phyloP scores from a whole-genome alignment of 805 yeast genomes.

The Sugiyamaella floridensis region DNA sequence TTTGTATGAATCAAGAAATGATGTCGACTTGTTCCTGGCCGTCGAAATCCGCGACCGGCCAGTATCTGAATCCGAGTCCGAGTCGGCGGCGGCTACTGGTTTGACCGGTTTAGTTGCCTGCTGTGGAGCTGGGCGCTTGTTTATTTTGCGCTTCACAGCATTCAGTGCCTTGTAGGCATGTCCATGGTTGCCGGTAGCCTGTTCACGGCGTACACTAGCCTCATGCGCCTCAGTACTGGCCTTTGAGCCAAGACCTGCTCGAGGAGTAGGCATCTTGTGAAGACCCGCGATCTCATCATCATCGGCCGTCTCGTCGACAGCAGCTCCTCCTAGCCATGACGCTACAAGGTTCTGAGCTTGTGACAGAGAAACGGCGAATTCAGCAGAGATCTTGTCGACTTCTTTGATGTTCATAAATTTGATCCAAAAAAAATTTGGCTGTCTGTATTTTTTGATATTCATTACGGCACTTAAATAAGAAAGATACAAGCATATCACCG shows the following conservation, averaged over 20 bases:
- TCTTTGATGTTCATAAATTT: constrained; percentile 2
- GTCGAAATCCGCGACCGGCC: constrained; percentile 1
- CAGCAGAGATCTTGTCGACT: constrained; percentile 19
- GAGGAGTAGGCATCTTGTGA: constrained; percentile 1
- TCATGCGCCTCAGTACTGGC: background rate
- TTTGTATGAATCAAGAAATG: constrained; percentile 15
- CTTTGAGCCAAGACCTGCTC: constrained; percentile 15
- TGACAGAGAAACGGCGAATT: constrained; percentile 24
- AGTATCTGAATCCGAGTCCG: background rate
- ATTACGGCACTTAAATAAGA: too few species aligned
- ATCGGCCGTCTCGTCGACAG: background rate
- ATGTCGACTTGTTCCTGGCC: constrained; percentile 1
- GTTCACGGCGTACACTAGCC: background rate
- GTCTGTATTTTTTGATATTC: too few species aligned
- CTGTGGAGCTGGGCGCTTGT: background rate
- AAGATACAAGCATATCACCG: too few species aligned
- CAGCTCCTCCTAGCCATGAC: constrained; percentile 21
- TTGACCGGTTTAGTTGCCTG: background rate
- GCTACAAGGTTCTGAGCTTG: constrained; percentile 19
- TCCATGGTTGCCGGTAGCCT: constrained; percentile 1
- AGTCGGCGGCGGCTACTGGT: background rate
- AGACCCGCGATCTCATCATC: constrained; percentile 1
- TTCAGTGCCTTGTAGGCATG: constrained; percentile 1
- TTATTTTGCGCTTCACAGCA: constrained; percentile 1
- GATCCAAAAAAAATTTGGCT: background rate